Percentiles rank a stretch among this genome's conserved stretches.
These are phyloP conservation scores for Helicostylum pulchrum DNA, from an alignment of 192 early-diverging fungal genomes.

Conservation along the genomic window DNA sequence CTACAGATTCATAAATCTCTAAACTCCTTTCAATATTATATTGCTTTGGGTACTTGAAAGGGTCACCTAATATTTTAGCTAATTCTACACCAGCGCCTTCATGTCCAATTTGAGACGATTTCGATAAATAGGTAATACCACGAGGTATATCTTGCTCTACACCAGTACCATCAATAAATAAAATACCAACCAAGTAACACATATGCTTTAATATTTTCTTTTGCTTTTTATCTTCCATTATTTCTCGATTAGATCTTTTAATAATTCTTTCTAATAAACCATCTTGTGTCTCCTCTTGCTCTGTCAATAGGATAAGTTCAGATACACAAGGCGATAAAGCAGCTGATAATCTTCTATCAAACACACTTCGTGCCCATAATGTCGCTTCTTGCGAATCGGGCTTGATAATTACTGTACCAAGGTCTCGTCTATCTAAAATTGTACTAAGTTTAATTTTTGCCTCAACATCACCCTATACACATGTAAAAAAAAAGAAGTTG, in stretches of 20 bases:
- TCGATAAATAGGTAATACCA: conserved; percentile 15
- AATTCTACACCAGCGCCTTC: conserved; percentile 24
- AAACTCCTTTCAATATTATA: conserved; percentile 28
- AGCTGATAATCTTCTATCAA: conserved; percentile 27
- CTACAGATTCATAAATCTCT: conserved; percentile 21
- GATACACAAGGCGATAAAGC: conserved; percentile 22
- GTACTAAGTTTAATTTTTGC: conserved; percentile 30
- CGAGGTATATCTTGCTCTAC: conserved; percentile 8
- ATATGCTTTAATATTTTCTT: conserved; percentile 12
- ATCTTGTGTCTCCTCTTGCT: neutral
- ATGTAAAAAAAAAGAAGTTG: neutral
- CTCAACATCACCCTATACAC: conserved; percentile 29
- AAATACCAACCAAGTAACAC: conserved; percentile 26
- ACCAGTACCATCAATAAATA: conserved; percentile 27
- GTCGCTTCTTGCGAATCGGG: conserved; percentile 22
- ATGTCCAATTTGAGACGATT: conserved; percentile 17
- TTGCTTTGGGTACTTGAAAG: conserved; percentile 23
- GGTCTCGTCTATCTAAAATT: neutral
- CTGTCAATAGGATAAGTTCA: neutral
- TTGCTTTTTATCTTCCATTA: neutral
- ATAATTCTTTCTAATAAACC: conserved; percentile 15
- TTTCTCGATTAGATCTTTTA: neutral
- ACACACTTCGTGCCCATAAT: conserved; percentile 29
- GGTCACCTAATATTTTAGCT: conserved; percentile 25
- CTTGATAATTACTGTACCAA: neutral